Percentiles rank a stretch among this genome's conserved stretches.
Evolutionary conservation across 352 stramenopile genomes (phyloP).

Genomic region (Phytophthora pistaciae): DNA sequence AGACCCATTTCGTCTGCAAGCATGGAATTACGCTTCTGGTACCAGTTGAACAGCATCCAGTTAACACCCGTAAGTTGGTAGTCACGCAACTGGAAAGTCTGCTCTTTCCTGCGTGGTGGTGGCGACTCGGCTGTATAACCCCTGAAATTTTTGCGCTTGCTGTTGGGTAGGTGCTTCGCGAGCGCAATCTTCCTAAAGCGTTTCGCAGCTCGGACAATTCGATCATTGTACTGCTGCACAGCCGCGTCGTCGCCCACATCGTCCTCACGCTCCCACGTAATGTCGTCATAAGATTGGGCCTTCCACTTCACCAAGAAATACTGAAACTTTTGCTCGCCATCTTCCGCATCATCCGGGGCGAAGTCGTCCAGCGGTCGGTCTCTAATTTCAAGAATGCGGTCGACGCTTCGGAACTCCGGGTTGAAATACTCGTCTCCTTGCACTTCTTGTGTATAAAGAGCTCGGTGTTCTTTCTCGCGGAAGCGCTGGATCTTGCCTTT

Average conservation of each 20-base stretch:
- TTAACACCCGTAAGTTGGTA: constrained; percentile 99
- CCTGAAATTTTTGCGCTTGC: constrained; percentile 76
- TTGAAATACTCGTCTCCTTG: constrained; percentile 93
- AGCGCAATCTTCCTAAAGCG: constrained; percentile 59
- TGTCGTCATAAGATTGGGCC: constrained; percentile 96
- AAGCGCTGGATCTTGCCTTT: constrained; percentile 91
- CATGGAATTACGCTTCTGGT: constrained; percentile 98
- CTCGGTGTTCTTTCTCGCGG: constrained; percentile 74
- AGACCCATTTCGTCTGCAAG: constrained; percentile 99
- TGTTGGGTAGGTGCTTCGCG: constrained; percentile 43
- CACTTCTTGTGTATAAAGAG: constrained; percentile 53
- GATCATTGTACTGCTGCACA: constrained; percentile 83
- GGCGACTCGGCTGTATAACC: constrained; percentile 71
- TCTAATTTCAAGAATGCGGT: constrained; percentile 90
- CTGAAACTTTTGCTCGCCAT: constrained; percentile 60
- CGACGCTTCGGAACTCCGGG: constrained; percentile 89
- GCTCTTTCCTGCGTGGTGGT: constrained; percentile 65
- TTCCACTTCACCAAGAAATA: constrained; percentile 99
- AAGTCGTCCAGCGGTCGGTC: constrained; percentile 81
- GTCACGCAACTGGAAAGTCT: constrained; percentile 92
- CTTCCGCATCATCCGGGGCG: constrained; percentile 46
- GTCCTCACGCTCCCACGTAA: constrained; percentile 98
- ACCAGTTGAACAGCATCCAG: constrained; percentile 99
- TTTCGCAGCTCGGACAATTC: constrained; percentile 57
- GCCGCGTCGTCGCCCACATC: constrained; percentile 93